Evolutionary conservation across 371 early-diverging fungal genomes (phyloP).

Genomic region (Umbelopsis sp.): DNA sequence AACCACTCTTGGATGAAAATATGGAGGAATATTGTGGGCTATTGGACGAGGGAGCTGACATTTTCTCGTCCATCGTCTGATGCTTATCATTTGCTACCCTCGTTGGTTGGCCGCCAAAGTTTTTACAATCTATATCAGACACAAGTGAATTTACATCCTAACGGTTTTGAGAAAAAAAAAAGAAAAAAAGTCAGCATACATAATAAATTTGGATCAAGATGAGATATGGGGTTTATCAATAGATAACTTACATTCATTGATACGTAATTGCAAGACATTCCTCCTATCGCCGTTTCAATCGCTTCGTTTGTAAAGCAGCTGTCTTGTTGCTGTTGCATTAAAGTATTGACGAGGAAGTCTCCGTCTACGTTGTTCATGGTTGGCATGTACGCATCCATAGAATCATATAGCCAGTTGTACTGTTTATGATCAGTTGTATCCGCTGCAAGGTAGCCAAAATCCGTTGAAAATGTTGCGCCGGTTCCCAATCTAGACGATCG

Average conservation of each 20-base stretch:
- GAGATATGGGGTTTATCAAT: too few species aligned
- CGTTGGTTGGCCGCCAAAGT: background rate
- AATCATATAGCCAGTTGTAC: slow-evolving; percentile 31
- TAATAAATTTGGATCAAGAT: too few species aligned
- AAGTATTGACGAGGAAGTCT: background rate
- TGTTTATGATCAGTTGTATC: slow-evolving; percentile 20
- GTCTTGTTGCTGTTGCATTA: slow-evolving; percentile 7
- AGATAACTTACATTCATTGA: slow-evolving; percentile 13
- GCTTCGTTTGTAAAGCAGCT: slow-evolving; percentile 3
- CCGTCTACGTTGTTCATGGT: slow-evolving; percentile 4
- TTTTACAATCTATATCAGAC: slow-evolving; percentile 27
- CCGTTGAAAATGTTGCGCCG: background rate
- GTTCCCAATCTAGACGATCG: background rate
- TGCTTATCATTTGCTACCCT: slow-evolving; percentile 2
- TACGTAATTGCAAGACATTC: slow-evolving; percentile 12
- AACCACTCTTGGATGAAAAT: background rate
- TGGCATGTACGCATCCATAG: slow-evolving; percentile 29
- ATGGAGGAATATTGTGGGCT: background rate
- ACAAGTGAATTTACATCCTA: slow-evolving; percentile 53
- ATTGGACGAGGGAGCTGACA: background rate
- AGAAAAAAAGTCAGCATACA: background rate
- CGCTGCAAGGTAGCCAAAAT: slow-evolving; percentile 13
- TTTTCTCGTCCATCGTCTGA: background rate
- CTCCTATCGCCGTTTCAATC: slow-evolving; percentile 10
- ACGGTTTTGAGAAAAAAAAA: background rate